A percentile compares a stretch with the other conserved stretches of the same genome.
Evolutionary conservation across 176 grass and related monocot species (phyloP).

Genomic region (Elymus sibiricus): DNA sequence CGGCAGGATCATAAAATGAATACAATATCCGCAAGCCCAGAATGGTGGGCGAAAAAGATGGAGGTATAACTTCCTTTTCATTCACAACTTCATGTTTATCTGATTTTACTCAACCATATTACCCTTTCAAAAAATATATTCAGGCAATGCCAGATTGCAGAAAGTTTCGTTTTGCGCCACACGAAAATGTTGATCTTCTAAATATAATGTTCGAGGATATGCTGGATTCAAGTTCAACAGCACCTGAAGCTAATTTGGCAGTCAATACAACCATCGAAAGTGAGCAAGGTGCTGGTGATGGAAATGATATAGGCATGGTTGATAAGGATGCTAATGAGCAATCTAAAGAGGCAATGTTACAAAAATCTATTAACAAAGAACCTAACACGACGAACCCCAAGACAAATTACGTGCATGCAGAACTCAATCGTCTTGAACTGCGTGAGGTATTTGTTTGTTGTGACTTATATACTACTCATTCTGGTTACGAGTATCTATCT

Average conservation of each 20-base stretch:
- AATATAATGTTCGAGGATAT: too few species aligned
- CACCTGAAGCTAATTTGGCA: neutral
- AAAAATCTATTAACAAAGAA: too few species aligned
- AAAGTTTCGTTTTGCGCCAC: conserved; percentile 1
- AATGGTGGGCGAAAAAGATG: neutral
- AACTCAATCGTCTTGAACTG: too few species aligned
- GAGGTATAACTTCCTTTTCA: neutral
- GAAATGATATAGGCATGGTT: neutral
- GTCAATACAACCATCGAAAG: neutral
- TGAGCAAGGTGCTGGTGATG: neutral
- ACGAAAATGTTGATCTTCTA: neutral
- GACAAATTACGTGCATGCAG: too few species aligned
- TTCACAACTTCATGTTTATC: neutral
- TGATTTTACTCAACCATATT: neutral
- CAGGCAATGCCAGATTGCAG: neutral
- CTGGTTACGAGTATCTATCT: too few species aligned
- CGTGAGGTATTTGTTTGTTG: too few species aligned
- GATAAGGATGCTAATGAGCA: neutral
- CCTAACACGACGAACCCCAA: too few species aligned
- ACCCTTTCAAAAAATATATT: neutral
- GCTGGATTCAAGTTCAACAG: too few species aligned
- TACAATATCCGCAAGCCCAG: neutral
- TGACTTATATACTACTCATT: too few species aligned
- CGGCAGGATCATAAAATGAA: neutral
- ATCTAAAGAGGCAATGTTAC: too few species aligned